Evolutionary conservation across 1,284 basidiomycete species (phyloP).

Genomic region (Moniliophthora roreri): DNA sequence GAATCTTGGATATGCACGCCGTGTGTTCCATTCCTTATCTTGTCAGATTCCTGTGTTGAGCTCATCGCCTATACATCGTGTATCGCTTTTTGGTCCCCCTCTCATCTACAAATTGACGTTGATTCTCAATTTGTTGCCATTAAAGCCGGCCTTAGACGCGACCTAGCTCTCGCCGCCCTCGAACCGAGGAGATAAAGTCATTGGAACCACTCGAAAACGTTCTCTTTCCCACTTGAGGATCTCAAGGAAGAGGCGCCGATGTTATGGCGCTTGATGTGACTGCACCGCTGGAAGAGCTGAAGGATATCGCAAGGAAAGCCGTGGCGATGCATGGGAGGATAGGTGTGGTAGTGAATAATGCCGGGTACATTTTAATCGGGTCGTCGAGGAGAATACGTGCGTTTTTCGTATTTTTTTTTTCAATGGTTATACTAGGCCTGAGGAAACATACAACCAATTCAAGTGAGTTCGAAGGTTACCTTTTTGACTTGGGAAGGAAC

Average conservation of each 20-base stretch:
- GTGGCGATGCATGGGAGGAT: slow-evolving; percentile 30
- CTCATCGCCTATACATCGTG: too few species aligned
- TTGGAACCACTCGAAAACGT: slow-evolving; percentile 33
- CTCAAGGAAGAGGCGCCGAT: slow-evolving; percentile 29
- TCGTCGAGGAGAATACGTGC: slow-evolving; percentile 27
- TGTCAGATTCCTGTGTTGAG: too few species aligned
- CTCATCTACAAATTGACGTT: too few species aligned
- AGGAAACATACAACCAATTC: slow-evolving; percentile 30
- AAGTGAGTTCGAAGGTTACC: slow-evolving; percentile 30
- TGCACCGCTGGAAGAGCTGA: slow-evolving; percentile 25
- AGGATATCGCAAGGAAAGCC: slow-evolving; percentile 27
- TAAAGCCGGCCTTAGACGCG: slow-evolving; percentile 41
- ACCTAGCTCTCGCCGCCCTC: slow-evolving; percentile 38
- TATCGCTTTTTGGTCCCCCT: too few species aligned
- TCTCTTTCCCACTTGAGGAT: slow-evolving; percentile 30
- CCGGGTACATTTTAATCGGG: slow-evolving; percentile 27
- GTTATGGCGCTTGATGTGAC: slow-evolving; percentile 36
- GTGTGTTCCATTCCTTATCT: too few species aligned
- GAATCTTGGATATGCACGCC: too few species aligned
- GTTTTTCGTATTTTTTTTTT: slow-evolving; percentile 2
- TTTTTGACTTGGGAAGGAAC: neutral
- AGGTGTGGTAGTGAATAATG: slow-evolving; percentile 39
- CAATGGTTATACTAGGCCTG: slow-evolving; percentile 19
- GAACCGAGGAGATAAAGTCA: slow-evolving; percentile 42
- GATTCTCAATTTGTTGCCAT: too few species aligned